Percentiles rank a stretch among this genome's conserved stretches.
phyloP scores from a whole-genome alignment of 2,329 filamentous ascomycete species.

The Nemania bipapillata region DNA sequence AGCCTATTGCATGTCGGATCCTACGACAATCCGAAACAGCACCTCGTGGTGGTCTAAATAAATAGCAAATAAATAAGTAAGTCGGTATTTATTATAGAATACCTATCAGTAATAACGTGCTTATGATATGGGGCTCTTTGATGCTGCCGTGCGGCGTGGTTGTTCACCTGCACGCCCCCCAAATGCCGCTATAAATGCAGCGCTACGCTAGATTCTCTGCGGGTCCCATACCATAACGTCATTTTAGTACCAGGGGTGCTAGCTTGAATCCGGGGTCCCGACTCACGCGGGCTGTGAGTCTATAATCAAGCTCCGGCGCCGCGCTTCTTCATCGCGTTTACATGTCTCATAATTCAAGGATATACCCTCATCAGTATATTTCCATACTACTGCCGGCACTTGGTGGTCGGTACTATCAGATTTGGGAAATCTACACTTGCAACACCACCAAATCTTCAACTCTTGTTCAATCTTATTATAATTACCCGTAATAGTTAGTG shows the following conservation, averaged over 20 bases:
- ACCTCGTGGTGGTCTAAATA: background rate
- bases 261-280: background rate
- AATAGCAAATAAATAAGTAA: background rate
- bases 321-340: conserved; percentile 10
- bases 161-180: background rate
- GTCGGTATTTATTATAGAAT: background rate
- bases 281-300: too few species aligned
- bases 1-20: background rate
- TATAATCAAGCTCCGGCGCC: conserved; percentile 13
- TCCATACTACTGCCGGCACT: background rate
- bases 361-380: conserved; percentile 1
- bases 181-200: background rate
- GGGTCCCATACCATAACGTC: conserved; percentile 24
- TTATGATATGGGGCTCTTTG: conserved; percentile 3
- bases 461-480: background rate
- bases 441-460: background rate
- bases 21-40: background rate
- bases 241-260: conserved; percentile 1
- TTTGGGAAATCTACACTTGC: background rate
- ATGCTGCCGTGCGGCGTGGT: conserved; percentile 1
- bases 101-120: background rate
- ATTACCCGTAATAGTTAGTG: background rate
- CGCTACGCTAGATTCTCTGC: background rate
- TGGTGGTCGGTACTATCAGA: too few species aligned
- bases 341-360: conserved; percentile 24